Evolutionary conservation across 2,329 filamentous ascomycete species (phyloP), one percentile per base, ranked within the genome.

Genomic region (Stromatinia cepivora): DNA sequence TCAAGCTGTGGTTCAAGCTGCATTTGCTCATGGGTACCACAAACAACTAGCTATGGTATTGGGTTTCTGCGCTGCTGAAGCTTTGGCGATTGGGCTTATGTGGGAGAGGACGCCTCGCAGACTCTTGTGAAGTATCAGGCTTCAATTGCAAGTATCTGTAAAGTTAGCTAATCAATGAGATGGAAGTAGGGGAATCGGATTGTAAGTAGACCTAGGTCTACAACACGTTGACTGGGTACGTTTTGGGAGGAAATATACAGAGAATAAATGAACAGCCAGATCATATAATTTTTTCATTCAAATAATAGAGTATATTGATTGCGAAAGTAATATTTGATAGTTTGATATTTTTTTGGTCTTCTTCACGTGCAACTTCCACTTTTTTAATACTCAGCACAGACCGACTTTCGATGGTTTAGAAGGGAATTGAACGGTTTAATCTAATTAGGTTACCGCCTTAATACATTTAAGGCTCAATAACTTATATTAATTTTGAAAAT

Each of bases 91-190:
- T 22, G 59, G 36, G 28, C 13, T 63, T 25, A 50, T 63, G 36
- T 63, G 59, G 59, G 28, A 63, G 36, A 50, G 20, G 39, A 42
- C 45, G 13, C 59, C 59, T 63, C 34, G 36, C 3, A 42, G 42
- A 28, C 45, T 63, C 7, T 25, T 28, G 3, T 54, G 25, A 31
- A 28, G 25, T 54, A 9, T 31, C 25, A 31, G 11, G 36, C 36
- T 31, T 31, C 28, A 54, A 52, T n/a, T n/a, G n/a, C n/a, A 1
- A 31, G 20, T 54, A 20, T 39, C 36, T 39, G 36, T 53, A 28
- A 54, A 9, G 25, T 20, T 31, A 54, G 25, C 25, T 22, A 50
- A 25, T 50, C 36, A 39, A 39, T 39, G 36, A 39, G 46, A 25
- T 25, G 9, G 46, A 50, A 50, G 22, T 10, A 25, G n/a, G 10